These are phyloP conservation scores for Neoboletus brunneissimus DNA, from an alignment of 768 basidiomycete species.

Conservation along the genomic window DNA sequence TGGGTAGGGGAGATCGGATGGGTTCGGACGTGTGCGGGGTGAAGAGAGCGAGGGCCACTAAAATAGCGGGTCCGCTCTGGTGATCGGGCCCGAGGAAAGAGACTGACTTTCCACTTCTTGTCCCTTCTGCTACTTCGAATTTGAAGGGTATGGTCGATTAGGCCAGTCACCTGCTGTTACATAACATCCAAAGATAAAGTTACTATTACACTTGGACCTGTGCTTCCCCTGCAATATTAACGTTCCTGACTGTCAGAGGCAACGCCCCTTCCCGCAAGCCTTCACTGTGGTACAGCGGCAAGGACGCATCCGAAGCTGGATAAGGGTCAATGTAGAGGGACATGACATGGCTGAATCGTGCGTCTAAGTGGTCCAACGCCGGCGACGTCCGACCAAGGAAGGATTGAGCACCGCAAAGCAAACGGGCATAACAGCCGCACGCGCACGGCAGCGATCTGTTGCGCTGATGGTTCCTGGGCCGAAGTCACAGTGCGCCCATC, in stretches of 20 bases:
- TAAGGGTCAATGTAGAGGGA: background rate
- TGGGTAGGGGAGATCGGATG: background rate
- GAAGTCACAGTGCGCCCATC: slow-evolving; percentile 14
- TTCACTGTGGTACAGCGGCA: background rate
- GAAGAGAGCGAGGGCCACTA: slow-evolving; percentile 1
- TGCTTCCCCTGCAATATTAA: slow-evolving; percentile 16
- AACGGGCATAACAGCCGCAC: background rate
- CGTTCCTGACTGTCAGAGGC: slow-evolving; percentile 10
- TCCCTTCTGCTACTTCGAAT: slow-evolving; percentile 18
- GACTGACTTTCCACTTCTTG: slow-evolving; percentile 20
- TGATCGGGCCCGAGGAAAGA: slow-evolving; percentile 16
- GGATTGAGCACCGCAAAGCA: background rate
- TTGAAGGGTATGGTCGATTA: slow-evolving; percentile 4
- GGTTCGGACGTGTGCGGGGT: background rate
- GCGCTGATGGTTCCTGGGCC: slow-evolving; percentile 21
- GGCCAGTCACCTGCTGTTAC: slow-evolving; percentile 18
- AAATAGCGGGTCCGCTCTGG: slow-evolving; percentile 12
- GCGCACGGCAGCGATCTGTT: slow-evolving; percentile 12
- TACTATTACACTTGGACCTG: slow-evolving; percentile 18
- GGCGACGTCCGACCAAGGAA: background rate
- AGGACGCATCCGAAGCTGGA: background rate
- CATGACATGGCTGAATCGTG: background rate
- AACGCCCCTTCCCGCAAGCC: background rate
- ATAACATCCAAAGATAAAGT: slow-evolving; percentile 26
- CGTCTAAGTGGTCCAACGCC: background rate